phyloP scores from a whole-genome alignment of 331 rosid genomes.

The Rhamnella rubrinervis region DNA sequence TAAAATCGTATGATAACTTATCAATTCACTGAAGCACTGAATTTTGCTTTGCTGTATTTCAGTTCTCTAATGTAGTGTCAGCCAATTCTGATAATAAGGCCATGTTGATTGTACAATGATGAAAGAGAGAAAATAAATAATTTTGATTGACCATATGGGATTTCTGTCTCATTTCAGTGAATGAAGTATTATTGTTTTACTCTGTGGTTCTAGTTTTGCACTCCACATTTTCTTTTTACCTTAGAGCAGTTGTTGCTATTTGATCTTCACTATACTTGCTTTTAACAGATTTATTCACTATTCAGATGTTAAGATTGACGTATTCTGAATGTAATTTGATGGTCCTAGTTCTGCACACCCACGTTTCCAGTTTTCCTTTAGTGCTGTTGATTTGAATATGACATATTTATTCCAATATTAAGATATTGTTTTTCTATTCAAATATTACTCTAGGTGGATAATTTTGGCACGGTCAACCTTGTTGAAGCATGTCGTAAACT shows the following conservation, averaged over 20 bases:
- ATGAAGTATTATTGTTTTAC: too few species aligned
- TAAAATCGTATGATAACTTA: background rate
- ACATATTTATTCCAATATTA: background rate
- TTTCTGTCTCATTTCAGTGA: background rate
- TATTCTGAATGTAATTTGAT: background rate
- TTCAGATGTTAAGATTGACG: background rate
- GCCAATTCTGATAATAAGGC: too few species aligned
- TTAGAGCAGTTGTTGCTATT: too few species aligned
- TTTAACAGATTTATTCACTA: too few species aligned
- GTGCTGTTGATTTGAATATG: background rate
- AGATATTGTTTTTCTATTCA: background rate
- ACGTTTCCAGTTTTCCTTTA: background rate
- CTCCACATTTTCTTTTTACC: background rate
- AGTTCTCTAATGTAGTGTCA: too few species aligned
- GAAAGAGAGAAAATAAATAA: too few species aligned
- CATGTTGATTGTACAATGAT: too few species aligned
- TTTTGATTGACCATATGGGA: too few species aligned
- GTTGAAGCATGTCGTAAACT: slow-evolving; percentile 85
- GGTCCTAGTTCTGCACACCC: background rate
- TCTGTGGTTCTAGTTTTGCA: background rate
- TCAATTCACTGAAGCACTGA: background rate
- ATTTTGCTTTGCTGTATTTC: background rate
- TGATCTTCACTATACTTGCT: too few species aligned
- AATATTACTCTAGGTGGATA: slow-evolving; percentile 68
- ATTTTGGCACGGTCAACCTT: slow-evolving; percentile 85